A percentile compares a stretch with the other conserved stretches of the same genome.
These are phyloP conservation scores for Naganishia albida DNA, from an alignment of 1,284 basidiomycete genomes.

Conservation along the genomic window DNA sequence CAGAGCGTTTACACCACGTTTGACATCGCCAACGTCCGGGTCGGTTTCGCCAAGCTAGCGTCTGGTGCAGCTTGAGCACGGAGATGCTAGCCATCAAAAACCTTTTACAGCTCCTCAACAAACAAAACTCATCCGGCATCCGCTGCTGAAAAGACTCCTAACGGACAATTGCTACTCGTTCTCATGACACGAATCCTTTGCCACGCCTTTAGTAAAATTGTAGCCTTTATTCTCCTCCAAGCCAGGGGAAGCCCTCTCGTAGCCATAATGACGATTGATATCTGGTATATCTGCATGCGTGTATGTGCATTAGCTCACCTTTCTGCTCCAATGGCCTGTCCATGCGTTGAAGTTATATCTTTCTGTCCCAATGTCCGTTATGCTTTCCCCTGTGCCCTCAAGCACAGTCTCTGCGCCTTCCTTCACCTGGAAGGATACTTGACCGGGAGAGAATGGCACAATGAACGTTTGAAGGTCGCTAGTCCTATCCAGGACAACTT, in stretches of 20 bases:
- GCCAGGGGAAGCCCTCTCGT: not conserved
- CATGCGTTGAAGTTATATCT: constrained; percentile 54
- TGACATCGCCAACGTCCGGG: constrained; percentile 25
- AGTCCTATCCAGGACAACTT: constrained; percentile 1
- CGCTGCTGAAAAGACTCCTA: not conserved
- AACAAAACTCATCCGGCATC: not conserved
- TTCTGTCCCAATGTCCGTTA: constrained; percentile 31
- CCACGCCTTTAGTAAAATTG: constrained; percentile 1
- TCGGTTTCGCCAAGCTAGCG: constrained; percentile 25
- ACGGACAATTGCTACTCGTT: constrained; percentile 12
- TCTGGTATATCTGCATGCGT: not conserved
- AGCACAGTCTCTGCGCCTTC: constrained; percentile 36
- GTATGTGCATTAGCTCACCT: not conserved
- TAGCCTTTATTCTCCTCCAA: not conserved
- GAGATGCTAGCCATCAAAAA: not conserved
- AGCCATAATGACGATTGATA: constrained; percentile 10
- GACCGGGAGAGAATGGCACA: constrained; percentile 43
- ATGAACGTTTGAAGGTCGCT: constrained; percentile 30
- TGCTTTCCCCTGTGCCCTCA: constrained; percentile 39
- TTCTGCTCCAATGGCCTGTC: constrained; percentile 43
- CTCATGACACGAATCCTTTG: not conserved
- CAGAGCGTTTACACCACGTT: constrained; percentile 25
- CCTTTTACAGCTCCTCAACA: not conserved
- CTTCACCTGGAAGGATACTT: constrained; percentile 42
- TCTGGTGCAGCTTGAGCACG: not conserved